Conservation (phyloP, 2,329 filamentous ascomycete species). For the Aspergillus pseudoviridinutans region DNA sequence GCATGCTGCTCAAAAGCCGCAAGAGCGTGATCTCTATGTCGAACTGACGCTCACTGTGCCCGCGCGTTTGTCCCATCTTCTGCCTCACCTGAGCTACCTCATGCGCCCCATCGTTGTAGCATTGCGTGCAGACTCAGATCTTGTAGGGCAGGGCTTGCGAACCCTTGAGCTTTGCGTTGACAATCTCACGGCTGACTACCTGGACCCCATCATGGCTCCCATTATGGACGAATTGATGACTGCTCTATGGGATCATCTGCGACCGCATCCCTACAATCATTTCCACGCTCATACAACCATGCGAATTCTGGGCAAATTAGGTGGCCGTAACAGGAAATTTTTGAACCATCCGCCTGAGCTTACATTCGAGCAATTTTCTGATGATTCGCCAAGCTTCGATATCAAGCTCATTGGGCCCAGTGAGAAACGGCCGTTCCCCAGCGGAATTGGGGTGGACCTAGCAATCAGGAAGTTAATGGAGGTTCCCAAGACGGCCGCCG, state of each 20-base stretch:
- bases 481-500: slow-evolving; percentile 58
- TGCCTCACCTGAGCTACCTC: slow-evolving; percentile 91
- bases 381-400: slow-evolving; percentile 84
- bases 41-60: slow-evolving; percentile 96
- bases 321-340: slow-evolving; percentile 91
- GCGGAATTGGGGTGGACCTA: slow-evolving; percentile 79
- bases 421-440: slow-evolving; percentile 81
- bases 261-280: slow-evolving; percentile 90
- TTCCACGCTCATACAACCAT: slow-evolving; percentile 98
- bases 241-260: slow-evolving; percentile 90
- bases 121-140: slow-evolving; percentile 80
- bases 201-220: slow-evolving; percentile 98
- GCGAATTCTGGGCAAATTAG: slow-evolving; percentile 92
- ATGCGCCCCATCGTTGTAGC: slow-evolving; percentile 98
- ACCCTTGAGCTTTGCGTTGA: slow-evolving; percentile 97
- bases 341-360: slow-evolving; percentile 86
- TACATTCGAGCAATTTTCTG: slow-evolving; percentile 76
- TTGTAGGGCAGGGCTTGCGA: slow-evolving; percentile 88
- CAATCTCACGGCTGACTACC: slow-evolving; percentile 93
- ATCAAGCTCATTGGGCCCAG: slow-evolving; percentile 85
- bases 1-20: slow-evolving; percentile 81
- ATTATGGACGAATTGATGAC: slow-evolving; percentile 99
- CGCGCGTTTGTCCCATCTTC: slow-evolving; percentile 84
- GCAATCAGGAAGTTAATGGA: slow-evolving; percentile 88
- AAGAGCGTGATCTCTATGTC: slow-evolving; percentile 92